Evolutionary conservation across 371 early-diverging fungal species (phyloP).

Genomic region (Mortierella sp.): DNA sequence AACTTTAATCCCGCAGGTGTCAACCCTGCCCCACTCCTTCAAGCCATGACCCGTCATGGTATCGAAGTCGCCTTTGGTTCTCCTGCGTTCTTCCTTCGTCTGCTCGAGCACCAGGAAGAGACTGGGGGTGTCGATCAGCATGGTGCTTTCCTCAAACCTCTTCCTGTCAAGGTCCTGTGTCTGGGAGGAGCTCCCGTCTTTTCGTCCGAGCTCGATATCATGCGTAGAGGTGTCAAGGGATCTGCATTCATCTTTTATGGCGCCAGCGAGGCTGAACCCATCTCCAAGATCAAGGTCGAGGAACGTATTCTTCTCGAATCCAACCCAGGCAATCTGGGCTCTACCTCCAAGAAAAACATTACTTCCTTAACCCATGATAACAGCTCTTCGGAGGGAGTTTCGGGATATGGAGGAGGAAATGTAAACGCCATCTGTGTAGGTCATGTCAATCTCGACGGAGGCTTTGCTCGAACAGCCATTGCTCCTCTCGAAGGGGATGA

Average conservation of each 20-base stretch:
- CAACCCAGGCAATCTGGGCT: slow-evolving; percentile 14
- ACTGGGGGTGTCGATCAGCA: slow-evolving; percentile 40
- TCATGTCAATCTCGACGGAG: slow-evolving; percentile 47
- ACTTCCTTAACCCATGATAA: slow-evolving; percentile 20
- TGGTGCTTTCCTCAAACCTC: slow-evolving; percentile 37
- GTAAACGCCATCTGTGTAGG: slow-evolving; percentile 50
- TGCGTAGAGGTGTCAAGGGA: slow-evolving; percentile 49
- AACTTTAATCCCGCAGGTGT: slow-evolving; percentile 51
- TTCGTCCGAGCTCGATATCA: slow-evolving; percentile 48
- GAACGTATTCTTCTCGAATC: slow-evolving; percentile 48
- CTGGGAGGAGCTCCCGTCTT: slow-evolving; percentile 52
- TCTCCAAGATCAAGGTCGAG: slow-evolving; percentile 51
- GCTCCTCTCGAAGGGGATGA: slow-evolving; percentile 31
- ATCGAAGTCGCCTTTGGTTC: slow-evolving; percentile 53
- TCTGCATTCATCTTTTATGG: slow-evolving; percentile 52
- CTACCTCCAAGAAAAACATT: slow-evolving; percentile 19
- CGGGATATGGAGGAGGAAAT: slow-evolving; percentile 46
- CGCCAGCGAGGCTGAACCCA: slow-evolving; percentile 51
- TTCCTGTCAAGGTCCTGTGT: slow-evolving; percentile 45
- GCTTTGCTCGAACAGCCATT: slow-evolving; percentile 45
- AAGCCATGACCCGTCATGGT: slow-evolving; percentile 49
- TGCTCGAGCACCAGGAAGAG: slow-evolving; percentile 41
- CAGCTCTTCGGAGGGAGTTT: slow-evolving; percentile 5
- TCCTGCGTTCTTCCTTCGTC: slow-evolving; percentile 44
- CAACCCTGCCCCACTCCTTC: slow-evolving; percentile 39